phyloP scores from a whole-genome alignment of 768 basidiomycete species.

The Albatrellus ellisii region DNA sequence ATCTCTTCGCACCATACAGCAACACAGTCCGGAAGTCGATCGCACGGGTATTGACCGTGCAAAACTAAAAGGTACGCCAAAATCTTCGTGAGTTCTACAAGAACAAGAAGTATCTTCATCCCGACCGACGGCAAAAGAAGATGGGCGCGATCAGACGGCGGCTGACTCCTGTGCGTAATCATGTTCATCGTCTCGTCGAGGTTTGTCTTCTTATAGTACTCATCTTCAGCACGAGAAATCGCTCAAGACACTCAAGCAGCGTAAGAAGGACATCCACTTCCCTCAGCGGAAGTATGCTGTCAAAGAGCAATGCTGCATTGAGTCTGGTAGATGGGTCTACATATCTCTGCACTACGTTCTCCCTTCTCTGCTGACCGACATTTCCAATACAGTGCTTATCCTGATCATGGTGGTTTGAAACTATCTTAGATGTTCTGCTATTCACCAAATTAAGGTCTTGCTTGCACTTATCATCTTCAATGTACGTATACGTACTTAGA shows the following conservation, averaged over 20 bases:
- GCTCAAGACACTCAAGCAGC: slow-evolving; percentile 83
- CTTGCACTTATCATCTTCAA: too few relatives aligned
- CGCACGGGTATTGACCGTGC: slow-evolving; percentile 95
- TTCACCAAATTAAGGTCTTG: too few relatives aligned
- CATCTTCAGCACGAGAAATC: slow-evolving; percentile 62
- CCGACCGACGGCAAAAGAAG: slow-evolving; percentile 96
- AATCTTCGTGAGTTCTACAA: slow-evolving; percentile 98
- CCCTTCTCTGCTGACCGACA: too few relatives aligned
- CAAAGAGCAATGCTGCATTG: too few relatives aligned
- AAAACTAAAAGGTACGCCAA: slow-evolving; percentile 96
- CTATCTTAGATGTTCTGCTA: too few relatives aligned
- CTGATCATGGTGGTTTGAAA: too few relatives aligned
- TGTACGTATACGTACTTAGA: too few relatives aligned
- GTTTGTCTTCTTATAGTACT: slow-evolving; percentile 4
- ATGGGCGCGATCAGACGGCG: slow-evolving; percentile 96
- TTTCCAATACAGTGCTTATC: too few relatives aligned
- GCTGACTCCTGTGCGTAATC: slow-evolving; percentile 83
- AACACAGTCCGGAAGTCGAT: slow-evolving; percentile 96
- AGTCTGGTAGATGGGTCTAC: too few relatives aligned
- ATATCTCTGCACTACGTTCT: too few relatives aligned
- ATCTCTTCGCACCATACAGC: slow-evolving; percentile 32
- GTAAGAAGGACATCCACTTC: slow-evolving; percentile 93
- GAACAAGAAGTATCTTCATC: slow-evolving; percentile 89
- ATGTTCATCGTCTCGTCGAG: slow-evolving; percentile 19
- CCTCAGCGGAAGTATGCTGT: slow-evolving; percentile 90